Percentiles rank a stretch among this genome's conserved stretches.
Evolutionary conservation across 2,329 filamentous ascomycete genomes (phyloP).

Genomic region (Pestalotiopsis sp.): DNA sequence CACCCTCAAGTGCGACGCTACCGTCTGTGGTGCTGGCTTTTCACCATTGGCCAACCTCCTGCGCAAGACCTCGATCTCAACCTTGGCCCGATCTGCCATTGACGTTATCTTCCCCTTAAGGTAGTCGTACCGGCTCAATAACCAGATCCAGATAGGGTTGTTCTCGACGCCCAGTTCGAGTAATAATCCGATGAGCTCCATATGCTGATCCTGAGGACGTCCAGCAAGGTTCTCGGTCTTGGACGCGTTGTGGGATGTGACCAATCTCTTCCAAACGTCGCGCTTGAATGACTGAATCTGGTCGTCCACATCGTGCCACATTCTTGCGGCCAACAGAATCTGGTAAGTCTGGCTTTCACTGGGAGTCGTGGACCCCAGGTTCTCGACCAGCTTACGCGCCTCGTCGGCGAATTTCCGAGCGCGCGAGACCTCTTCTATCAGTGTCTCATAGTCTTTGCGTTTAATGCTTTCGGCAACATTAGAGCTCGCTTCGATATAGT

Average conservation of each 20-base stretch:
- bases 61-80: constrained; percentile 90
- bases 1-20: constrained; percentile 77
- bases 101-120: constrained; percentile 83
- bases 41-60: constrained; percentile 77
- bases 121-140: constrained; percentile 85
- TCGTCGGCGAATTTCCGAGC: constrained; percentile 84
- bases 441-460: constrained; percentile 83
- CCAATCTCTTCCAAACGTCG: constrained; percentile 83
- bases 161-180: constrained; percentile 94
- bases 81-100: constrained; percentile 81
- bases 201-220: constrained; percentile 76
- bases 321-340: constrained; percentile 83
- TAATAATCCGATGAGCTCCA: constrained; percentile 86
- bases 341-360: constrained; percentile 83
- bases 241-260: constrained; percentile 64
- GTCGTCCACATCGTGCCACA: constrained; percentile 93
- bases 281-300: constrained; percentile 88
- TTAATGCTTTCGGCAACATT: constrained; percentile 83
- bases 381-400: constrained; percentile 69
- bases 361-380: constrained; percentile 57
- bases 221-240: constrained; percentile 52
- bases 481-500: constrained; percentile 80
- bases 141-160: constrained; percentile 96
- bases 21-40: constrained; percentile 68
- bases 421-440: constrained; percentile 84